Evolutionary conservation across 805 yeast species (phyloP).

Genomic region (Metschnikowia picachoensis): DNA sequence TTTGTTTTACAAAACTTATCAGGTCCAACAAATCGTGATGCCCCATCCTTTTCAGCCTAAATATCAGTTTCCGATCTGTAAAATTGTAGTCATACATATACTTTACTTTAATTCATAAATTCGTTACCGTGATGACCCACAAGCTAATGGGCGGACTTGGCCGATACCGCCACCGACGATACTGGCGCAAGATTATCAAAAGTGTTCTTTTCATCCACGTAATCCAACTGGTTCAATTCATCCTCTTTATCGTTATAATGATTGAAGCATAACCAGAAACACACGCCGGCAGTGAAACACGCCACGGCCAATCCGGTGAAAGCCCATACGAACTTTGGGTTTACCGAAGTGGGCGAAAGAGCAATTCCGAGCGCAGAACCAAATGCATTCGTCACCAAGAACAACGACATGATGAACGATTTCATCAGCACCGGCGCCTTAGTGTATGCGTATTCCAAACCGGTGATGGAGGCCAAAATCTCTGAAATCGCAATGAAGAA

Average conservation of each 20-base stretch:
- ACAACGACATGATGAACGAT: conserved; percentile 60
- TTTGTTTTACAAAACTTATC: too few species aligned
- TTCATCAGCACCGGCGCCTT: conserved; percentile 73
- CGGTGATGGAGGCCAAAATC: conserved; percentile 76
- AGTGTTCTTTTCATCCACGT: conserved; percentile 13
- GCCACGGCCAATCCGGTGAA: conserved; percentile 61
- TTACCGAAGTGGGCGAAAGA: conserved; percentile 57
- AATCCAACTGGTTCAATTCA: conserved; percentile 51
- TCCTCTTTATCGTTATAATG: conserved; percentile 56
- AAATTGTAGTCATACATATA: background rate
- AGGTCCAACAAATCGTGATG: too few species aligned
- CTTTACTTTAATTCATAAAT: background rate
- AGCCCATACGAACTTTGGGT: conserved; percentile 70
- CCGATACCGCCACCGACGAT: conserved; percentile 17
- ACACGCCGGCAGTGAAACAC: conserved; percentile 53
- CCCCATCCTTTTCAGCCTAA: too few species aligned
- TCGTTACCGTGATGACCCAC: background rate
- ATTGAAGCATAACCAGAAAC: conserved; percentile 59
- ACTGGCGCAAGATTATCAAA: conserved; percentile 10
- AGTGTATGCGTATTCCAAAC: conserved; percentile 79
- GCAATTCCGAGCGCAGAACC: conserved; percentile 79
- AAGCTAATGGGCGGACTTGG: conserved; percentile 6
- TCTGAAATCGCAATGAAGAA: conserved; percentile 71
- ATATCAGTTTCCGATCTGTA: background rate
- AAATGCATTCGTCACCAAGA: conserved; percentile 68